Conservation (phyloP, 1,139 yeast genomes). For the Scheffersomyces illinoinensis region DNA sequence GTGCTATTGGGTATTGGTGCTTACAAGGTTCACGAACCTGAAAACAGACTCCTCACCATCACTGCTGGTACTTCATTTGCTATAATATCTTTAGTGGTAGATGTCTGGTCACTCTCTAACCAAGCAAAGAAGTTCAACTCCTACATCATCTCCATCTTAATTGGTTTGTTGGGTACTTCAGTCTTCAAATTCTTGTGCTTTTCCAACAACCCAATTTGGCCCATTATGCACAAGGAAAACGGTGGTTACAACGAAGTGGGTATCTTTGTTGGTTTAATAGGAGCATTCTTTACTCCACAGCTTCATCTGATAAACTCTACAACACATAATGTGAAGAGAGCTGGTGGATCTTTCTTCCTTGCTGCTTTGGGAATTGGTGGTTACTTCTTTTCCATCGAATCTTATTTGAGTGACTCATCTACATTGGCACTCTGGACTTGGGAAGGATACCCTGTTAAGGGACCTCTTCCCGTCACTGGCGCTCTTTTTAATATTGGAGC, state of each 20-base stretch:
- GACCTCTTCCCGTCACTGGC: constrained; percentile 90
- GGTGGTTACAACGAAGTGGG: constrained; percentile 87
- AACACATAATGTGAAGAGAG: constrained; percentile 11
- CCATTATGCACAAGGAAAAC: constrained; percentile 80
- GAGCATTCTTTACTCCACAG: constrained; percentile 54
- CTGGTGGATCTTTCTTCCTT: constrained; percentile 44
- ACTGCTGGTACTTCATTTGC: constrained; percentile 69
- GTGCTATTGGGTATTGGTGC: constrained; percentile 76
- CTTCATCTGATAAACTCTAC: constrained; percentile 5
- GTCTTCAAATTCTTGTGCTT: constrained; percentile 73
- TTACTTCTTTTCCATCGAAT: constrained; percentile 68
- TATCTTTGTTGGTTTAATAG: constrained; percentile 60
- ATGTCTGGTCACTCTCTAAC: constrained; percentile 47
- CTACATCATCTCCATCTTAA: constrained; percentile 60
- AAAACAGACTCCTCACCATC: constrained; percentile 61
- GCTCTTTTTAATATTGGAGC: constrained; percentile 68
- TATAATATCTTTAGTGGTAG: constrained; percentile 62
- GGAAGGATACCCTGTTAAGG: constrained; percentile 87
- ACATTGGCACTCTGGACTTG: constrained; percentile 88
- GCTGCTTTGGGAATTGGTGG: constrained; percentile 79
- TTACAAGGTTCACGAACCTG: constrained; percentile 67
- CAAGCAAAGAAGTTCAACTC: constrained; percentile 47
- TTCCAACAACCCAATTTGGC: constrained; percentile 96
- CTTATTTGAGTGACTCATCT: constrained; percentile 79
- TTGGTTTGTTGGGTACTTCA: constrained; percentile 75